Base-by-base conservation (phyloP, 371 early-diverging fungal genomes). In the Blakeslea trispora region DNA sequence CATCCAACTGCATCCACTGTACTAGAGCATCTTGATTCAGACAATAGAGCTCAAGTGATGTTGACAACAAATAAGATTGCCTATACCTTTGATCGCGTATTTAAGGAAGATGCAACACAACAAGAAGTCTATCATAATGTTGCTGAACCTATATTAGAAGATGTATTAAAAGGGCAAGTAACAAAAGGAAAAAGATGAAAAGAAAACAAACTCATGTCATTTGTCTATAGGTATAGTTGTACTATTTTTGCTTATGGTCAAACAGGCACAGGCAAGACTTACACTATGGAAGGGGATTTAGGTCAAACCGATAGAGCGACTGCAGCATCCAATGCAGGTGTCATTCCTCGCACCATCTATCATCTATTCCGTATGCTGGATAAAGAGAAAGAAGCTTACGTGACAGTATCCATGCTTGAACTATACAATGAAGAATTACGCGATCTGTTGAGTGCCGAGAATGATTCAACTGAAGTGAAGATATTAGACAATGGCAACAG, bases 341-440 rank as follows among this genome's bases (percentile, higher is more conserved):
- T 99, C 50, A 93, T 98, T 57, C 96, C 96, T 3, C 87, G 92
- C 55, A 83, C 91, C 1, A 81, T 98, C 52, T 71, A 90, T 51
- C 78, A 87, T 28, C 74, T 99, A 41, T 98, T 97, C 69, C 77
- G 85, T 14, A 81, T 82, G 4, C 72, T 92, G 19, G 81, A 85
- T 21, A 54, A 57, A 43, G 63, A 69, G 0, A 70, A 85, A 0
- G 91, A 94, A 51, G 90, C 81, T 57, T 81, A 89, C 3, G 93
- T 92, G 6, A 83, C 84, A 23, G 83, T 95, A 8, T 95, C 95
- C 35, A 90, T 91, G 55, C 77, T 98, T 32, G 99, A 99, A 73
- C 84, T 99, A 22, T 99, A 99, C 80, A 99, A 99, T 64, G 99
- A 99, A 68, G 95, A 98, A 39, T 79, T 99, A 48, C 84, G 88